Evolutionary conservation across 2,329 filamentous ascomycete species (phyloP), one percentile per base, ranked within the genome.

Genomic region (Rhinocladiella mackenziei): DNA sequence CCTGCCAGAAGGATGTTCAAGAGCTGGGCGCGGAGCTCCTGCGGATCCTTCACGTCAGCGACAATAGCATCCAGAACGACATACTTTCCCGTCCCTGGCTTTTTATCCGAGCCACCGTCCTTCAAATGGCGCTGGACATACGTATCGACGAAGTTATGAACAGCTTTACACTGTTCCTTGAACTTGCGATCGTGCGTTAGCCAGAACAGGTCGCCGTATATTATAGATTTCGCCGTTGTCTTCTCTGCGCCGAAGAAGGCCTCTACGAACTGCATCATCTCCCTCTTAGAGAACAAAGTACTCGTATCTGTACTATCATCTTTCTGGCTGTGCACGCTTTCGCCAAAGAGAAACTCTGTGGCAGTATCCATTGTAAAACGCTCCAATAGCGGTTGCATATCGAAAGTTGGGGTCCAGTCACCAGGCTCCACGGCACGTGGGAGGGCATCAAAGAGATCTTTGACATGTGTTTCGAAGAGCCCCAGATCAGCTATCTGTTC

Each of bases 261-360:
- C 15, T 45, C 36, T 18, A 34, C 36, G 43, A 45, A 45, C 18
- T 32, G 26, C 30, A 18, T 42, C 43, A 32, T 41, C 37, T 41
- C 43, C 26, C 13, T 23, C 15, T 34, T 34, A 41, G 36, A 22
- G 25, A 32, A 32, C 18, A 40, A 31, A 33, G 36, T 40, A 29
- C 36, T 41, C 13, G 36, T 33, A 20, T 33, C 28, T 22, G 42
- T 26, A 38, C 30, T 44, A 36, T 44, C 39, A 25, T 32, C 39
- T 35, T 38, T 62, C 37, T 67, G 64, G 57, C 74, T 80, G 32
- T 76, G 78, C 14, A 89, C 82, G 52, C 85, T 84, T 49, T 80
- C 73, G 3, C 89, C 89, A 2, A 95, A 76, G 22, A 95, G 69
- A 61, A 94, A 95, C 56, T 92, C 84, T 0, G 88, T 94, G 2